Base-by-base conservation (phyloP, 176 grass and related monocot species). In the Juncus effusus region DNA sequence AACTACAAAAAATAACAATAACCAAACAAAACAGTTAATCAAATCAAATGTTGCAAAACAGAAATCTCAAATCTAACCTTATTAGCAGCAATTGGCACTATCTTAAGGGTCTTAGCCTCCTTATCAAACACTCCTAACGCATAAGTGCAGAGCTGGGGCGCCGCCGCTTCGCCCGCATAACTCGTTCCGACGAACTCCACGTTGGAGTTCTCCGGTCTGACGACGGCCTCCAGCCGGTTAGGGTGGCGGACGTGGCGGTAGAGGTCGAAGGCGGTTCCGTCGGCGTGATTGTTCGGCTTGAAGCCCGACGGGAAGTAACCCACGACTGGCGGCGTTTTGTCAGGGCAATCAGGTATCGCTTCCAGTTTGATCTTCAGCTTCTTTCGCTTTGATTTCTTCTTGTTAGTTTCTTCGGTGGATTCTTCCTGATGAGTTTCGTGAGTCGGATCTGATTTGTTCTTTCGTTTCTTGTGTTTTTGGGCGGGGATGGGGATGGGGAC, bases 241-340 rank as follows among this genome's bases (percentile, higher is more conserved):
- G 78, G 62, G 41, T 82, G 54, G 44, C 66, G 81, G 44, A 52
- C 40, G 45, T 86, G 68, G 42, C 82, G 69, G 60, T 81, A 89
- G 11, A 89, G 42, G 38, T 67, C 62, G 58, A 80, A 13, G n/a
- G 13, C 13, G 11, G 77, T 58, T 2, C 51, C 16, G 8, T 49
- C 53, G 38, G 42, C 9, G 35, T 63, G 37, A 6, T 60, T 36
- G 50, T 69, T 12, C 41, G 85, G 82, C 16, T 99, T 79, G 78
- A 79, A 93, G 39, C 94, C 94, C 19, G 88, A 77, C 55, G 94
- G 85, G 56, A 93, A 93, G 77, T 99, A 99, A 45, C 80, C 93
- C 11, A 89, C 82, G 56, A 89, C 60, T 35, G 88, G 84, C 60
- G 84, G 74, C 6, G 51, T 19, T 49, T 54, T 62, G 36, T 82